Evolutionary conservation across 345 rosid genomes (phyloP), one percentile per base, ranked within the genome.

Genomic region (Melaleuca alternifolia): DNA sequence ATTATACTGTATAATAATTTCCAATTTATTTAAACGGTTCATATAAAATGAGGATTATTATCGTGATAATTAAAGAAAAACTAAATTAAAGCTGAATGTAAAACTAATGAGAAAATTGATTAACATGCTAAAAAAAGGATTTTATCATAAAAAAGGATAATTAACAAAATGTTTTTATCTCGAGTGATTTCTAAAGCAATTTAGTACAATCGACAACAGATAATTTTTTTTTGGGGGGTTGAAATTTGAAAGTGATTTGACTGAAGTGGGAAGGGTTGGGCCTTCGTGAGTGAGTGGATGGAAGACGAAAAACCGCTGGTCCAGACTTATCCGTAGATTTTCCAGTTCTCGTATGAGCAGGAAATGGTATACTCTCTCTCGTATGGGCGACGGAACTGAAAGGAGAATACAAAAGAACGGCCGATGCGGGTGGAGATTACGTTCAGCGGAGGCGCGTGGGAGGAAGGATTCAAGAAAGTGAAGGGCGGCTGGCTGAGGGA

Each of bases 401-500:
- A 57, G 79, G n/a, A 52, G 28, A 37, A 37, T 30, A 26, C 61
- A 50, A 28, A 33, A 50, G 52, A 18, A 28, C 54, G 54, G 8
- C 57, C 7, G 16, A 28, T 13, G 86, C 85, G 85, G 86, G 90
- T 87, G 91, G 87, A 20, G 8, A 10, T 10, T 5, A 48, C 41
- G 16, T 2, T 9, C 26, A 5, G 26, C 7, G 2, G 79, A 71
- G 79, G 79, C 41, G 41, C 79, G 79, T 13, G 79, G 33, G 79
- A 12, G 23, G 13, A 41, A 71, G 48, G 48, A 37, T 37, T 37
- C 46, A 16, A 20, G 54, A 91, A 87, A 91, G 90, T 87, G 65
- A 62, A 86, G 57, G 92, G 91, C 92, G 92, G 93, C 92, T 87
- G 83, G 13, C 7, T 24, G 24, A 18, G 46, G 48, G 79, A 33